Evolutionary conservation across 2,329 filamentous ascomycete genomes (phyloP).

Genomic region (Orbilia quercus): DNA sequence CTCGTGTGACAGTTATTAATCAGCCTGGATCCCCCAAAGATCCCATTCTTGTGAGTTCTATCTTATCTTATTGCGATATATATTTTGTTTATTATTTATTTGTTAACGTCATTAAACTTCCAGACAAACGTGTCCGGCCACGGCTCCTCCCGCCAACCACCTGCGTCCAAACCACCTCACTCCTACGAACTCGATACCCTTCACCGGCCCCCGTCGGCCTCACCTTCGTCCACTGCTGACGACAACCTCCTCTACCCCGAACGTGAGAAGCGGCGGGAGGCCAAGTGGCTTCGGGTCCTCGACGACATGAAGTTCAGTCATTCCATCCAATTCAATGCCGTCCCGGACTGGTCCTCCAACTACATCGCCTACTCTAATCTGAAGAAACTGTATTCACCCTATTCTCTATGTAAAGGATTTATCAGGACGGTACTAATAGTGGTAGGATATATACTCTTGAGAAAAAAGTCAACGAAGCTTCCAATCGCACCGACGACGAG

Average conservation of each 20-base stretch:
- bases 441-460: constrained; percentile 91
- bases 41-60: constrained; percentile 28
- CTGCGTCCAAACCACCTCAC: constrained; percentile 17
- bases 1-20: constrained; percentile 19
- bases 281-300: constrained; percentile 71
- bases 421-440: neutral
- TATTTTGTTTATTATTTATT: neutral
- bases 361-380: constrained; percentile 99
- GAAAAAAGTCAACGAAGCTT: constrained; percentile 71
- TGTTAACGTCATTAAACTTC: neutral
- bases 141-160: constrained; percentile 22
- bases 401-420: neutral
- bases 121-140: constrained; percentile 45
- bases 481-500: constrained; percentile 71
- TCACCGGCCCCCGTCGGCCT: constrained; percentile 15
- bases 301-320: constrained; percentile 99
- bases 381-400: constrained; percentile 81
- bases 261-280: constrained; percentile 56
- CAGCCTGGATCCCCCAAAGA: constrained; percentile 33
- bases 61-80: neutral
- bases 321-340: constrained; percentile 98
- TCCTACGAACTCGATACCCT: constrained; percentile 44
- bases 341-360: constrained; percentile 98
- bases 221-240: constrained; percentile 1
- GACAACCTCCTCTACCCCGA: constrained; percentile 15